phyloP scores from a whole-genome alignment of 768 basidiomycete species.

The Mycena belliarum region DNA sequence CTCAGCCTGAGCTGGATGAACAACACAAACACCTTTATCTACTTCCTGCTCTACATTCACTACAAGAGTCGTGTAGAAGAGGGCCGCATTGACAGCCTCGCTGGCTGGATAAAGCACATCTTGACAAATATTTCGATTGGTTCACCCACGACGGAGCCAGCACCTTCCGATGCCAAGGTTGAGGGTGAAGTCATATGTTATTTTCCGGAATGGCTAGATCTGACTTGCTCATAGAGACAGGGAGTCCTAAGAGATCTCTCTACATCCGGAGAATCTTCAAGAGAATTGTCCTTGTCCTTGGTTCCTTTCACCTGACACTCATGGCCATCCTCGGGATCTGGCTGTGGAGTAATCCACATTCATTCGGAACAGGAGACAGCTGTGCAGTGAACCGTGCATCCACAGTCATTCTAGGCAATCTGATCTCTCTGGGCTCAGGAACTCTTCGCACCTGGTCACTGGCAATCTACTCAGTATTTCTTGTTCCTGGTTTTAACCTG shows the following conservation, averaged over 20 bases:
- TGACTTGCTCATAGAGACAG: too few relatives aligned
- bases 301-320: constrained; percentile 3
- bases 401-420: neutral
- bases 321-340: too few relatives aligned
- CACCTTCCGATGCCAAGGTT: too few relatives aligned
- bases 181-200: too few relatives aligned
- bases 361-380: neutral
- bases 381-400: neutral
- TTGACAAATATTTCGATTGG: neutral
- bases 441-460: neutral
- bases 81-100: neutral
- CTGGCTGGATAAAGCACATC: neutral
- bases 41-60: neutral
- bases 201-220: too few relatives aligned
- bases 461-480: constrained; percentile 2
- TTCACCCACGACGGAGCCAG: too few relatives aligned
- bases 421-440: neutral
- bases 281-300: neutral
- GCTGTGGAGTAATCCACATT: constrained; percentile 10
- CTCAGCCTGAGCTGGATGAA: too few relatives aligned
- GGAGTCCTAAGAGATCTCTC: too few relatives aligned
- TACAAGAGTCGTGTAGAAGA: neutral
- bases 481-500: constrained; percentile 3
- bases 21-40: too few relatives aligned
- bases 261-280: neutral